phyloP scores from a whole-genome alignment of 345 rosid genomes.

The Boechera retrofracta region DNA sequence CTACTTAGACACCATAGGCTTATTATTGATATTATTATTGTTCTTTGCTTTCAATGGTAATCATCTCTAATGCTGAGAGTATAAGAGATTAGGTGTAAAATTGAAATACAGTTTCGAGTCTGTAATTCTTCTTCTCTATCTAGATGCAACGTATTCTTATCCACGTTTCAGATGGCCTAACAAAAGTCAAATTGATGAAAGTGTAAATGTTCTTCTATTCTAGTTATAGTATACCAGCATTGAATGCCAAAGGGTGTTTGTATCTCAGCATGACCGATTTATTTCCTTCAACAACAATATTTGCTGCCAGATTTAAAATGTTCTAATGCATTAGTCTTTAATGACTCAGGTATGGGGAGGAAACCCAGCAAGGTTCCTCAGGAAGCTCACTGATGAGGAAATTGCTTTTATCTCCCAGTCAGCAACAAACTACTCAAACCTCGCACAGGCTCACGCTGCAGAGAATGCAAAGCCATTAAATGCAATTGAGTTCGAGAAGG shows the following conservation, averaged over 20 bases:
- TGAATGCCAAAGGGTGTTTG: conserved; percentile 22
- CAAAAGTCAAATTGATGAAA: conserved; percentile 3
- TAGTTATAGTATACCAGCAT: conserved; percentile 13
- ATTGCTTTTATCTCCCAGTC: conserved; percentile 73
- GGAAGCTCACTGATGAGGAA: conserved; percentile 82
- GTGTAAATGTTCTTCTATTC: conserved; percentile 20
- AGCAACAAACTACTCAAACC: conserved; percentile 80
- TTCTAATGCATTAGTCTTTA: conserved; percentile 23
- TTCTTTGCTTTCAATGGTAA: neutral
- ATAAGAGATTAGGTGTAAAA: neutral
- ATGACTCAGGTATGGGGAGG: conserved; percentile 89
- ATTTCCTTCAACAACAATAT: conserved; percentile 2
- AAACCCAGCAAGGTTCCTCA: conserved; percentile 91
- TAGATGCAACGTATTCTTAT: neutral
- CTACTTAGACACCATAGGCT: conserved; percentile 30
- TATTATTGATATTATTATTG: neutral
- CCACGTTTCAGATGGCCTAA: neutral
- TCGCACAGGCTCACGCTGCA: conserved; percentile 85
- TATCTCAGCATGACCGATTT: conserved; percentile 9
- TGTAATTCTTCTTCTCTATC: conserved; percentile 1
- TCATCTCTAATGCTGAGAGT: conserved; percentile 10
- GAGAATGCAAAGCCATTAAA: conserved; percentile 85
- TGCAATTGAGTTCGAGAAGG: conserved; percentile 90
- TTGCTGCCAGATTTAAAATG: neutral
- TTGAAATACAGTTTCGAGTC: conserved; percentile 4